Base-by-base conservation (phyloP, 202 grass and related monocot species). In the Zizania palustris region DNA sequence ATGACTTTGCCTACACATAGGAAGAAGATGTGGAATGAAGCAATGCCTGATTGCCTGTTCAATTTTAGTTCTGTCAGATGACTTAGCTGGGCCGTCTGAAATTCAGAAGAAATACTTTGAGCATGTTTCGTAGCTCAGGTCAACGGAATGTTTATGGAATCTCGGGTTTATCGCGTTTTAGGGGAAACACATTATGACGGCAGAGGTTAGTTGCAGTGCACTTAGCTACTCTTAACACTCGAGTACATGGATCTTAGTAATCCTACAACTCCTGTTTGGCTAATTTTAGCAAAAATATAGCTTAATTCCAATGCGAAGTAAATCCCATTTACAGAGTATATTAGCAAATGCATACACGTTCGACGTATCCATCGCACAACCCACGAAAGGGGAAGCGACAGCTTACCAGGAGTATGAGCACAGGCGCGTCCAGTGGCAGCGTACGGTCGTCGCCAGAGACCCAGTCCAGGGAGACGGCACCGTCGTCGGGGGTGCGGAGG, bases 391-490 rank as follows among this genome's bases (percentile, higher is more conserved):
- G 49, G 5, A 77, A 79, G 40, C 7, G 63, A 37, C 36, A 42
- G 3, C 55, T 11, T 68, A 97, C 95, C 91, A 97, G 64, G 46
- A 97, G 95, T 80, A 97, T 85, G 6, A 94, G 95, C 59, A 94
- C 73, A 4, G 91, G 91, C 19, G 89, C 84, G 80, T 94, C 87
- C 11, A 13, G 45, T 12, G 89, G 87, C 10, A 97, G 73, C 67
- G 16, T 9, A 7, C 60, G 78, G 35, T 90, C 89, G 75, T 97
- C 95, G 46, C 91, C 89, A 42, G 57, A 64, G 59, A 94, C 95
- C 95, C 95, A 97, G 74, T 97, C 95, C 72, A 97, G 87, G 19
- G 91, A 85, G 34, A 97, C 51, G 40, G 91, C 77, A 7, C 95
- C 94, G 43, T 88, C 85, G 78, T 97, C 94, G 20, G 76, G 82